Evolutionary conservation across 192 early-diverging fungal genomes (phyloP), one percentile per base, ranked within the genome.

Genomic region (Rhizoclosmatium sp.): DNA sequence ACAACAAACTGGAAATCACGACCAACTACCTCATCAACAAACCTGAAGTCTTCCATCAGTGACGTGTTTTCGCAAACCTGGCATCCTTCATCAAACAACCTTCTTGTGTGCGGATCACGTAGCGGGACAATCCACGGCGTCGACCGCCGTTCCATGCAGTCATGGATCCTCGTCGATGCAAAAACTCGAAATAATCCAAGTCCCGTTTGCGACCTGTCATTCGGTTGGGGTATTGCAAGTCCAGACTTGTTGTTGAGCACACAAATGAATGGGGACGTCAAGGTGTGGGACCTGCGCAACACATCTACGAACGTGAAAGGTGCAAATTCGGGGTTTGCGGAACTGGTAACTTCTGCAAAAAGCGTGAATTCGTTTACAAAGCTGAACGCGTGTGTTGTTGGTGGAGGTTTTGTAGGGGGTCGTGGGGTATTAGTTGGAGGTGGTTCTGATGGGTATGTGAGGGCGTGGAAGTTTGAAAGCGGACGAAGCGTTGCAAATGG

Each of bases 331-430:
- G 62, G 23, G 5, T 7, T 10, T 21, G 10, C 10, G 21, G 62
- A 41, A 10, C 23, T 40, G 7, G 62, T 65, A 21, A 65, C 21
- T 5, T 21, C 1, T 14, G 10, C 42, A 14, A 21, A 42, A 39
- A 42, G 14, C 39, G n/a, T 59, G 2, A 72, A 72, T 39, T 72
- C 70, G 54, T 45, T 59, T 44, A 72, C 70, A 72, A 72, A 72
- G 42, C 31, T 72, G 7, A 72, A 72, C 31, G 70, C 48, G 51
- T 21, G 21, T 39, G 19, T 14, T 16, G 14, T 72, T 41, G 49
- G 54, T 2, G 70, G 39, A 21, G 21, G 49, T 19, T 12, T 54
- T 54, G 54, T 47, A 21, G 70, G 54, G 2, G 47, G 49, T 19
- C 7, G 21, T 65, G 54, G 70, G 12, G 54, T 72, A 10, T 16